Base-by-base conservation (phyloP, 345 rosid genomes). In the Nasturtium officinale region DNA sequence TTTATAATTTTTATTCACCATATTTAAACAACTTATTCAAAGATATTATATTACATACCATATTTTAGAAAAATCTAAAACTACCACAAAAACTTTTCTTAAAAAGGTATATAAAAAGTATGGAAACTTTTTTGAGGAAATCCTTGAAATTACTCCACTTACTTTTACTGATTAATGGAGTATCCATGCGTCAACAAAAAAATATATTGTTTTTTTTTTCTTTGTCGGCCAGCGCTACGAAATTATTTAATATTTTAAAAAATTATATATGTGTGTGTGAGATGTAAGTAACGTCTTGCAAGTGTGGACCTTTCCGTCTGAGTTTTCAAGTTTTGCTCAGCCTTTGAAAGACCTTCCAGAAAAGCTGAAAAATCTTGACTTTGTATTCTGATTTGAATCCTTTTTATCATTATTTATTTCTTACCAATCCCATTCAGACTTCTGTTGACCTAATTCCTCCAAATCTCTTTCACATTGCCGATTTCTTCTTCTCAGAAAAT, bases 231-330 rank as follows among this genome's bases (percentile, higher is more conserved):
- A 43, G 8, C 9, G 47, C 9, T 6, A 6, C 33, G 6, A 30
- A 72, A 50, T 1, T 60, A 23, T 0, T 40, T 23, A 26, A 7
- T 26, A 12, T 23, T 23, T 1, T 1, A 23, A 23, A 23, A 23
- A 23, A 1, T 1, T 23, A 64, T 26, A 40, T 26, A 25, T 69
- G 43, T 62, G 53, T 62, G 60, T 61, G 70, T 54, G 69, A 25
- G 32, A 61, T 62, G 65, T 69, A 76, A 70, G 79, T 64, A 76
- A 61, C 76, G 71, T 76, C 75, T 63, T 56, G 53, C 45, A 69
- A 67, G 60, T 63, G 71, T 69, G 60, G 71, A 59, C 73, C 68
- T 76, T 76, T 69, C 50, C 61, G 75, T 69, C 65, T 46, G 65
- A 33, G 69, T 45, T 35, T 69, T 58, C 37, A 46, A 69, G 79